These are phyloP conservation scores for Aspergillus coremiiformis DNA, from an alignment of 495 filamentous ascomycete species.

Conservation along the genomic window DNA sequence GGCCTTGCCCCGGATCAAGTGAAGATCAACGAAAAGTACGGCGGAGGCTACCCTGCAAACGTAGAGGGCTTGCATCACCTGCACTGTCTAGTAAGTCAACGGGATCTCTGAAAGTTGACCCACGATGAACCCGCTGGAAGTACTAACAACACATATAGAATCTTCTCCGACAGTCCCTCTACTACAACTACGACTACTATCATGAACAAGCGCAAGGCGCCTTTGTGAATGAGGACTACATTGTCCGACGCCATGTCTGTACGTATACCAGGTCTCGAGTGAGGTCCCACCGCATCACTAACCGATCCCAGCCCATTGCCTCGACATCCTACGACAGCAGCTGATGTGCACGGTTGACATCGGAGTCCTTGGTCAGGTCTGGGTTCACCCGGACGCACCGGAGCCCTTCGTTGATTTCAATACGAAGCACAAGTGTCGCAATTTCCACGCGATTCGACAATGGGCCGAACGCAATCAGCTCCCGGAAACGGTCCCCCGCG, in stretches of 20 bases:
- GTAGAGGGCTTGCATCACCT: constrained; percentile 52
- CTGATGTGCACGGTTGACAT: constrained; percentile 51
- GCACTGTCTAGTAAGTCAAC: constrained; percentile 42
- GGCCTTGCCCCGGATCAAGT: constrained; percentile 43
- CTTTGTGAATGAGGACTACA: constrained; percentile 42
- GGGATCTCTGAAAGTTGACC: neutral
- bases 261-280: constrained; percentile 6
- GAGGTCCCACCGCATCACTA: neutral
- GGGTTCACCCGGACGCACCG: constrained; percentile 37
- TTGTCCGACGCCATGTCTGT: constrained; percentile 45
- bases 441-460: constrained; percentile 44
- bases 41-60: constrained; percentile 47
- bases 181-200: constrained; percentile 54
- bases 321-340: constrained; percentile 48
- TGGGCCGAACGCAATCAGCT: constrained; percentile 46
- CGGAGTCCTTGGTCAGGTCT: constrained; percentile 47
- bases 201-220: constrained; percentile 35
- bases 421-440: constrained; percentile 46
- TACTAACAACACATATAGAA: constrained; percentile 26
- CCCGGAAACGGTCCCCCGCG: constrained; percentile 28
- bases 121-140: too few species aligned
- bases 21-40: constrained; percentile 43
- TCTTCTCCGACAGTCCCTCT: constrained; percentile 46
- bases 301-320: constrained; percentile 37
- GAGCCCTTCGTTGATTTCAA: constrained; percentile 49